Evolutionary conservation across 2,329 filamentous ascomycete species (phyloP).

Genomic region (Aspergillus tanneri): DNA sequence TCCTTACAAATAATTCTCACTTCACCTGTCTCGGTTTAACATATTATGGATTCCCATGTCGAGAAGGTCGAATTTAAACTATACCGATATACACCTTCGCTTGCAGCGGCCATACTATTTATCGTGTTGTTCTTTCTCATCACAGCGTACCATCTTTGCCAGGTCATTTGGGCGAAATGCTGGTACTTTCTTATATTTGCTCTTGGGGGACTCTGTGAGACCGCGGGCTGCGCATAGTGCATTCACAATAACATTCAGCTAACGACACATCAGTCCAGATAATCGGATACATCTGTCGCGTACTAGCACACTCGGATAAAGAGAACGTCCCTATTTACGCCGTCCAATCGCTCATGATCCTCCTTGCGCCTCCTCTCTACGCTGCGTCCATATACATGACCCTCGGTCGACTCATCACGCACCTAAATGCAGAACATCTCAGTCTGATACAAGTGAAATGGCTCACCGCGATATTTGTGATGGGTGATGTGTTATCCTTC

Average conservation of each 20-base stretch:
- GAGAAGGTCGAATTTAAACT: constrained; percentile 15
- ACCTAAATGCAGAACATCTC: constrained; percentile 32
- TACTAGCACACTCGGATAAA: constrained; percentile 26
- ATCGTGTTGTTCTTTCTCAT: constrained; percentile 46
- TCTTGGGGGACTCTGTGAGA: constrained; percentile 41
- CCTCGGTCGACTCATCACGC: constrained; percentile 36
- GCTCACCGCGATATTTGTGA: constrained; percentile 41
- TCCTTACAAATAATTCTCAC: background rate
- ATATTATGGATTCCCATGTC: constrained; percentile 1
- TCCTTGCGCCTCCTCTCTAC: constrained; percentile 43
- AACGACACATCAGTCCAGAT: constrained; percentile 45
- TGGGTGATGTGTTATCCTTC: constrained; percentile 36
- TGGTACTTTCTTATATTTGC: constrained; percentile 50
- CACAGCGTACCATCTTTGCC: constrained; percentile 44
- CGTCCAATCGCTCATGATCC: constrained; percentile 35
- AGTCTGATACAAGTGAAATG: constrained; percentile 33
- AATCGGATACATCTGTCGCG: constrained; percentile 32
- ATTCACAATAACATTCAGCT: background rate
- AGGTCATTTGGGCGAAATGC: constrained; percentile 44
- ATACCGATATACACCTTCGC: constrained; percentile 47
- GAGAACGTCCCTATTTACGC: constrained; percentile 28
- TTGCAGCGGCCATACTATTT: constrained; percentile 50
- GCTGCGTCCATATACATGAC: constrained; percentile 43
- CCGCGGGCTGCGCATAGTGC: no score
- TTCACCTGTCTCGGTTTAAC: background rate